Evolutionary conservation across 495 filamentous ascomycete species (phyloP), one percentile per base, ranked within the genome.

Genomic region (Physcia stellaris): DNA sequence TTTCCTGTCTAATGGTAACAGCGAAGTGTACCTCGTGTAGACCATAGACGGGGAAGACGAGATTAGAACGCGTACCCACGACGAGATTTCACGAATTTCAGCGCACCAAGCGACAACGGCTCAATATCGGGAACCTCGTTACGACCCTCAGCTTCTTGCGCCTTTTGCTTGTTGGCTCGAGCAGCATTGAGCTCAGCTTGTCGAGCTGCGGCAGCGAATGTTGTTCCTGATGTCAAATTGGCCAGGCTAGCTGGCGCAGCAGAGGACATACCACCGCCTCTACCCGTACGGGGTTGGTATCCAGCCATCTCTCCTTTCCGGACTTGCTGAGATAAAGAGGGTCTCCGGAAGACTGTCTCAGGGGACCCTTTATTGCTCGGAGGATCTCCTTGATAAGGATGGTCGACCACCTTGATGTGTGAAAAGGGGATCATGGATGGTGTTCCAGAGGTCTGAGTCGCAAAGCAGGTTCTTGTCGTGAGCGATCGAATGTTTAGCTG

Each of bases 131-230:
- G 20, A 9, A 31, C 21, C 10, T 36, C 17, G n/a, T 35, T 15
- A 19, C 15, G 6, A 10, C 10, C 21, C 12, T 35, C 21, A 12
- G 15, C n/a, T 24, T 42, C 40, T 29, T 36, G 35, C 13, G 26
- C 47, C 10, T 32, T 34, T 23, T 32, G 33, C 20, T 36, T 43
- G 1, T 37, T 26, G 16, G 40, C 19, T 15, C 40, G 24, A n/a
- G 32, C 45, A 5, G 45, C 45, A 10, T 47, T 43, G 17, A 47
- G 28, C 24, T 47, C 45, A 3, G 40, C 45, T 18, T 40, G 40
- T 27, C 45, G 35, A n/a, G 45, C 45, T 24, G 32, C 39, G 20
- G 35, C 32, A 16, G 45, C 45, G 24, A 47, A 47, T 6, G 40
- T 43, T 4, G 35, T 47, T 7, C 45, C 45, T 6, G 28, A 39